phyloP scores from a whole-genome alignment of 2,329 filamentous ascomycete species.

The Chalaropsis ovoidea region DNA sequence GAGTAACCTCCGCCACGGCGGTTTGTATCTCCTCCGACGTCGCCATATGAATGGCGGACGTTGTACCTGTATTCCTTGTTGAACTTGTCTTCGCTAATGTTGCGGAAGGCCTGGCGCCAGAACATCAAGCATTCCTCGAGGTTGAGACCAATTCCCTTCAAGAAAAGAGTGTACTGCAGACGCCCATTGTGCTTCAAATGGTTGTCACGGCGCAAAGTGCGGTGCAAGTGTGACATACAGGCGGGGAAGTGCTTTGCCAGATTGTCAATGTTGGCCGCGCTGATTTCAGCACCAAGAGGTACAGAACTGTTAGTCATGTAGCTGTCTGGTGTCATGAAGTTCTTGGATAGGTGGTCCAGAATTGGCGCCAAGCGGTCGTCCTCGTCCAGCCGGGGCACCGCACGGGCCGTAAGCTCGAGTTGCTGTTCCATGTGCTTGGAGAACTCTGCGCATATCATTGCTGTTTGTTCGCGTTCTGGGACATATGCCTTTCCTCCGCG shows the following conservation, averaged over 20 bases:
- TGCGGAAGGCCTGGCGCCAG: constrained; percentile 78
- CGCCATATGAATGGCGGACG: constrained; percentile 85
- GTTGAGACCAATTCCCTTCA: constrained; percentile 87
- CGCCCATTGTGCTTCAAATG: constrained; percentile 91
- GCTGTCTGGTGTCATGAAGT: constrained; percentile 85
- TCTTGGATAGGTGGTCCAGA: constrained; percentile 74
- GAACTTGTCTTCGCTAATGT: constrained; percentile 85
- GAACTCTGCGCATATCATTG: constrained; percentile 84
- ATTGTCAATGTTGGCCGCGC: constrained; percentile 66
- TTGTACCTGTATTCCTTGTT: constrained; percentile 98
- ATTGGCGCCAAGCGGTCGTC: constrained; percentile 74
- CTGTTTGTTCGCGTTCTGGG: constrained; percentile 73
- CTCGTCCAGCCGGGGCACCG: constrained; percentile 84
- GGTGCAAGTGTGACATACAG: constrained; percentile 90
- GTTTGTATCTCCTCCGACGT: constrained; percentile 87
- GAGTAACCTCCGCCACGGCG: constrained; percentile 78
- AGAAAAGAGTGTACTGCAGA: constrained; percentile 88
- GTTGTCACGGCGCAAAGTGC: constrained; percentile 70
- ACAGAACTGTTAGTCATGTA: constrained; percentile 57
- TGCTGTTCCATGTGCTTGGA: constrained; percentile 66
- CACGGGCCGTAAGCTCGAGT: constrained; percentile 83
- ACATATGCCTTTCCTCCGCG: constrained; percentile 82
- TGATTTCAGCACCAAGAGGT: constrained; percentile 59
- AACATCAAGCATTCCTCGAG: constrained; percentile 88
- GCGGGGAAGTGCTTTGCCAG: constrained; percentile 76